Base-by-base conservation (phyloP, 2,329 filamentous ascomycete species). In the Penicillium sp. region DNA sequence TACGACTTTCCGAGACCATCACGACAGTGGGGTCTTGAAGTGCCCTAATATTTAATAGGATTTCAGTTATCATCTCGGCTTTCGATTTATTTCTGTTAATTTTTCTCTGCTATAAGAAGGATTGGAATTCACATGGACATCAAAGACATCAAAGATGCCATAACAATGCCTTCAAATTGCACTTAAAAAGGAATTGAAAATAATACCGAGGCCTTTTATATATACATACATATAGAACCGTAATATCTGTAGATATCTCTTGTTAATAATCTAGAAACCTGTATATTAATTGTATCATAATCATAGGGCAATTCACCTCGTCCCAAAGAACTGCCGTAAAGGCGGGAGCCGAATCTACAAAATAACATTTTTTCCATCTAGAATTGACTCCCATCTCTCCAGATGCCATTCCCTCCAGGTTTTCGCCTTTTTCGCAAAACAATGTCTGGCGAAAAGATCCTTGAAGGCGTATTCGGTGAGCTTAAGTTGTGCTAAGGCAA, bases 391-490 rank as follows among this genome's bases (percentile, higher is more conserved):
- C 45, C n/a, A 40, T 35, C 40, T 44, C 46, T 45, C 53, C 64
- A 64, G 61, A 74, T 74, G 72, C 60, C 56, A 60, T 61, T 74
- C 47, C 66, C 63, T 42, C 63, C 54, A 46, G 61, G 64, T 40
- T 59, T 70, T 31, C 62, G 61, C 47, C 61, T 68, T 44, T 72
- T 75, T 53, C 71, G 71, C 56, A 68, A 49, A 48, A 70, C 64
- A 56, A 76, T 76, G 74, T 74, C 73, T 20, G 69, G 69, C 54
- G 71, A 73, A 57, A 82, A 81, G 69, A 75, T 85, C 56, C 72
- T 85, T 53, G 85, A 89, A 71, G 86, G 86, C 63, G 79, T 86
- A 58, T 84, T 87, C 66, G 83, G 83, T 85, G 78, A 63, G 72
- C 16, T 5, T n/a, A 9, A 32, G 8, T 39, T 14, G 11, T 20